Evolutionary conservation across 2,329 filamentous ascomycete genomes (phyloP).

Genomic region (Penicillium sp.): DNA sequence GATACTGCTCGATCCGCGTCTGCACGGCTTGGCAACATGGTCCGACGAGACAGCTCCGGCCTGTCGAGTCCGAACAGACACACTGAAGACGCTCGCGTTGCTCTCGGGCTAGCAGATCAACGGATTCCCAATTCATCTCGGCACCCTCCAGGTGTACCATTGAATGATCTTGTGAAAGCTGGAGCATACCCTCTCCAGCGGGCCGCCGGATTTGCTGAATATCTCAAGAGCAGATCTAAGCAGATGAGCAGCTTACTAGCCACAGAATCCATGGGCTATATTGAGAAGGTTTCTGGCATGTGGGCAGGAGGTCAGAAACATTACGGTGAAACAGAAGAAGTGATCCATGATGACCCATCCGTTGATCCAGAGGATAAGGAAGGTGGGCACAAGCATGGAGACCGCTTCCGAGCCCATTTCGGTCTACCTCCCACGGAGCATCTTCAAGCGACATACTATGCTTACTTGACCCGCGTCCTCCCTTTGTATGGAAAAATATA

Average conservation of each 20-base stretch:
- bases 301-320: constrained; percentile 90
- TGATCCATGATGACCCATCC: constrained; percentile 66
- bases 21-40: constrained; percentile 26
- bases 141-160: constrained; percentile 46
- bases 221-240: constrained; percentile 75
- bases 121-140: constrained; percentile 23
- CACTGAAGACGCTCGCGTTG: constrained; percentile 17
- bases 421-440: constrained; percentile 81
- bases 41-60: constrained; percentile 6
- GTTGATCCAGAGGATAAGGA: constrained; percentile 60
- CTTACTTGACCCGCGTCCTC: constrained; percentile 84
- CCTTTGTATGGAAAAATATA: constrained; percentile 97
- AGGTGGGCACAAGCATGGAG: constrained; percentile 55
- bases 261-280: constrained; percentile 91
- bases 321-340: constrained; percentile 73
- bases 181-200: constrained; percentile 80
- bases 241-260: constrained; percentile 81
- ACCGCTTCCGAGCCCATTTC: constrained; percentile 85
- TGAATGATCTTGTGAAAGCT: constrained; percentile 61
- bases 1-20: constrained; percentile 38
- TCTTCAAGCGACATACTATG: constrained; percentile 86
- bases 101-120: constrained; percentile 28
- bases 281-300: constrained; percentile 96
- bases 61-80: constrained; percentile 11
- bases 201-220: constrained; percentile 79